Evolutionary conservation across 2,329 filamentous ascomycete genomes (phyloP), one percentile per base, ranked within the genome.

Genomic region (Arthrobotrys iridis): DNA sequence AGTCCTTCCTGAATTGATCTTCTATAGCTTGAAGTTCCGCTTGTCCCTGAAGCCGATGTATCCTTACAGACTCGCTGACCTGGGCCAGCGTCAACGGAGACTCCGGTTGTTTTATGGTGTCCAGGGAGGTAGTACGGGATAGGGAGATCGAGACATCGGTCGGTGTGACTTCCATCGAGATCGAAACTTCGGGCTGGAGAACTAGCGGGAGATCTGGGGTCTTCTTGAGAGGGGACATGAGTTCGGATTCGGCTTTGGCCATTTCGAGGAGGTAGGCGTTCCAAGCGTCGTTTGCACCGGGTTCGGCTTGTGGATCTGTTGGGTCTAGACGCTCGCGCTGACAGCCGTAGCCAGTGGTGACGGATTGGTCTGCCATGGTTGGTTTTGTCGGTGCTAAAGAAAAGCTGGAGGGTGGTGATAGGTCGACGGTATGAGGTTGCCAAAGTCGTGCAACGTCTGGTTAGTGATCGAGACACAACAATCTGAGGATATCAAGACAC

Each of bases 301-400:
- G 59, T 73, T 73, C 67, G 18, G 67, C 67, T n/a, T 59, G 26
- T 2, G 67, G 67, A 13, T 73, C 67, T 4, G 15, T 46, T 22
- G 67, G 67, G n/a, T 73, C 67, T 2, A 73, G 59, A 20, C 35
- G 37, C 22, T 73, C 67, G 3, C 59, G 40, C 10, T 46, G n/a
- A 22, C 67, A 73, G 30, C 67, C 59, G n/a, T 73, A 73, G 43
- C 59, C 30, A 30, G 7, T 15, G 35, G 20, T 6, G 11, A 7
- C 10, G 18, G 55, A 41, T 15, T 6, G 22, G 43, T 40, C 40
- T 15, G 26, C 26, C 46, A 48, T 48, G 2, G n/a, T n/a, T n/a
- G n/a, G n/a, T n/a, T n/a, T n/a, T n/a, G n/a, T n/a, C n/a, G n/a
- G n/a, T n/a, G n/a, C n/a, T n/a, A n/a, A n/a, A n/a, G n/a, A n/a